Percentiles rank a stretch among this genome's conserved stretches.
Evolutionary conservation across 164 flowering plant genomes (phyloP).

Genomic region (Vitis rotundifolia): DNA sequence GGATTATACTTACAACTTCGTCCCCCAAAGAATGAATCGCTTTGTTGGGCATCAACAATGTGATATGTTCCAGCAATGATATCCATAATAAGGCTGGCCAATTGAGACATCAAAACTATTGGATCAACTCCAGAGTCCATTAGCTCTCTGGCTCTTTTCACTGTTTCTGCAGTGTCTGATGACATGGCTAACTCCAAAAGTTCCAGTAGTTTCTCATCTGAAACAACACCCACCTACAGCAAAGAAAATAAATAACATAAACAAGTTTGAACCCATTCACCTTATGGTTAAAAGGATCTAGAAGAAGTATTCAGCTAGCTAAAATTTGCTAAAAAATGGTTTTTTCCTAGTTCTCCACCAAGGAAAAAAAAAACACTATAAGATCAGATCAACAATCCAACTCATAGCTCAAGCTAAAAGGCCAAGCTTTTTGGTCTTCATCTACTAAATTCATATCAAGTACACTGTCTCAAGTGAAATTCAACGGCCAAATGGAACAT

Average conservation of each 20-base stretch:
- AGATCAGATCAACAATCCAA: too few species aligned
- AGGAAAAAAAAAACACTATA: too few species aligned
- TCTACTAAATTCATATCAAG: too few species aligned
- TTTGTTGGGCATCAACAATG: constrained; percentile 39
- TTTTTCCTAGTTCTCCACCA: too few species aligned
- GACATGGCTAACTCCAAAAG: constrained; percentile 95
- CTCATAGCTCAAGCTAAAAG: too few species aligned
- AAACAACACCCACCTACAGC: constrained; percentile 82
- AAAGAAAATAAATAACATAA: constrained; percentile 9
- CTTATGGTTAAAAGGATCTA: too few species aligned
- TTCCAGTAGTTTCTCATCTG: constrained; percentile 88
- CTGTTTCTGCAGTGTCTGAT: constrained; percentile 92
- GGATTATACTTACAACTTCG: constrained; percentile 60
- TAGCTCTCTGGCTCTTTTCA: constrained; percentile 84
- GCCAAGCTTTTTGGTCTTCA: too few species aligned
- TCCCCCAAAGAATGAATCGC: constrained; percentile 48
- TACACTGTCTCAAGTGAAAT: too few species aligned
- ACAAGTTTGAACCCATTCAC: neutral
- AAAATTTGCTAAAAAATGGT: too few species aligned
- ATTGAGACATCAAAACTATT: constrained; percentile 87
- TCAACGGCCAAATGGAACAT: too few species aligned
- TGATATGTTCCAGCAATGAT: constrained; percentile 89
- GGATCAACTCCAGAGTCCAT: constrained; percentile 96
- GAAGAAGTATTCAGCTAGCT: too few species aligned
- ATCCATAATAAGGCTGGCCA: constrained; percentile 97